These are phyloP conservation scores for Penicillium oxalicum DNA, from an alignment of 2,329 filamentous ascomycete genomes.

Conservation along the genomic window DNA sequence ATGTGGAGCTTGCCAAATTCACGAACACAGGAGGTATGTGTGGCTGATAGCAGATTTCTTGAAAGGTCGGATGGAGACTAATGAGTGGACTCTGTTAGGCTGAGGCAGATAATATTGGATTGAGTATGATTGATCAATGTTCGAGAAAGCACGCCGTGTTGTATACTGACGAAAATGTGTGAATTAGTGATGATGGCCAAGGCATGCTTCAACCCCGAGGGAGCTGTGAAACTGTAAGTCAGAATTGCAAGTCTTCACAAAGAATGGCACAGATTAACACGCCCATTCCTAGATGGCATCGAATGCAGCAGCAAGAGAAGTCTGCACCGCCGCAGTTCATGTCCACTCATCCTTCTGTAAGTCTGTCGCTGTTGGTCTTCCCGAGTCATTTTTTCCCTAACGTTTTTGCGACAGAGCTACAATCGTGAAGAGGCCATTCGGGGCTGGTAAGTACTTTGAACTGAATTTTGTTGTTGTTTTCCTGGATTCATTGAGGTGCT, in stretches of 20 bases:
- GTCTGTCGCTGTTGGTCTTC: neutral
- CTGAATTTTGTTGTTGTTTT: neutral
- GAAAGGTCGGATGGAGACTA: neutral
- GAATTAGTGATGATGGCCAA: constrained; percentile 55
- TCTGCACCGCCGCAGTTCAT: constrained; percentile 50
- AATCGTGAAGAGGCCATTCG: constrained; percentile 52
- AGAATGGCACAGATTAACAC: neutral
- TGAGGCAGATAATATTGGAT: constrained; percentile 58
- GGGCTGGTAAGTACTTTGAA: constrained; percentile 38
- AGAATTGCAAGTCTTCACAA: neutral
- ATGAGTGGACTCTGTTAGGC: constrained; percentile 23
- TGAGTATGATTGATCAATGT: constrained; percentile 34
- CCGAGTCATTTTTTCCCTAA: constrained; percentile 3
- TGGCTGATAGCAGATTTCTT: neutral
- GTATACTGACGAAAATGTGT: constrained; percentile 11
- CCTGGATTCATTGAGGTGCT: constrained; percentile 4
- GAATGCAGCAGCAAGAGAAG: constrained; percentile 47
- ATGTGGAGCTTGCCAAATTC: constrained; percentile 51
- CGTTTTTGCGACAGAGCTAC: constrained; percentile 33
- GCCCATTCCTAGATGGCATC: constrained; percentile 36
- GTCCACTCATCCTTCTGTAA: constrained; percentile 53
- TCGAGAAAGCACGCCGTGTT: neutral
- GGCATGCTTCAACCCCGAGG: constrained; percentile 54
- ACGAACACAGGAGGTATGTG: constrained; percentile 49
- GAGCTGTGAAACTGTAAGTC: constrained; percentile 47